A percentile compares a stretch with the other conserved stretches of the same genome.
phyloP scores from a whole-genome alignment of 345 rosid genomes.

The Bruguiera parviflora region DNA sequence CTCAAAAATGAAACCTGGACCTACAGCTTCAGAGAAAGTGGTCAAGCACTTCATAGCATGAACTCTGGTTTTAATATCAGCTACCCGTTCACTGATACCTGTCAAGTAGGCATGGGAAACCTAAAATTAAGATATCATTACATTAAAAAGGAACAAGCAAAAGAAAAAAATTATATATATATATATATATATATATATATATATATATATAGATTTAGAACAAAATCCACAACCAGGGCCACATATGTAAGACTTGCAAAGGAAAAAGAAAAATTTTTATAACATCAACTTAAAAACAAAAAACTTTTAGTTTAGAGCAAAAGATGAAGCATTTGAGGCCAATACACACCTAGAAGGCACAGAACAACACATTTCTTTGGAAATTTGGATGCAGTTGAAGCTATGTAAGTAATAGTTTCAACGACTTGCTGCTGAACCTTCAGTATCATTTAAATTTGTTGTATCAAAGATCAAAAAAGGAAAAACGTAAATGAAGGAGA shows the following conservation, averaged over 20 bases:
- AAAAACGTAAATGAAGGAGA: not conserved
- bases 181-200: too few relatives aligned
- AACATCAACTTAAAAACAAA: not conserved
- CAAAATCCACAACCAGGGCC: too few relatives aligned
- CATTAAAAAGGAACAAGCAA: not conserved
- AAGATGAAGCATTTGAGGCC: slow-evolving; percentile 11
- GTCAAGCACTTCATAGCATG: slow-evolving; percentile 97
- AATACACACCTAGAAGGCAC: slow-evolving; percentile 75
- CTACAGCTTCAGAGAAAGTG: slow-evolving; percentile 83
- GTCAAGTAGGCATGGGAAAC: slow-evolving; percentile 12
- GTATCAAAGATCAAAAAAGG: not conserved
- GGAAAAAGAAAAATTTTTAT: not conserved
- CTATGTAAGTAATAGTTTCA: slow-evolving; percentile 68
- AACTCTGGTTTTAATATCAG: slow-evolving; percentile 94
- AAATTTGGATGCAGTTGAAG: slow-evolving; percentile 70
- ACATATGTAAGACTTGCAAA: not conserved
- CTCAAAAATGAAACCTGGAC: slow-evolving; percentile 95
- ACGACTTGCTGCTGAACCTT: slow-evolving; percentile 99
- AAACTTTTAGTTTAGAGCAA: not conserved
- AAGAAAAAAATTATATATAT: too few relatives aligned
- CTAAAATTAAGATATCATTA: not conserved
- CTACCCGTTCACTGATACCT: slow-evolving; percentile 93
- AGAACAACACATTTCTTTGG: slow-evolving; percentile 98
- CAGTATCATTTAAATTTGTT: slow-evolving; percentile 18
- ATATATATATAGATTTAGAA: too few relatives aligned